Evolutionary conservation across 495 filamentous ascomycete species (phyloP).

Genomic region (Friedmanniomyces simplex): DNA sequence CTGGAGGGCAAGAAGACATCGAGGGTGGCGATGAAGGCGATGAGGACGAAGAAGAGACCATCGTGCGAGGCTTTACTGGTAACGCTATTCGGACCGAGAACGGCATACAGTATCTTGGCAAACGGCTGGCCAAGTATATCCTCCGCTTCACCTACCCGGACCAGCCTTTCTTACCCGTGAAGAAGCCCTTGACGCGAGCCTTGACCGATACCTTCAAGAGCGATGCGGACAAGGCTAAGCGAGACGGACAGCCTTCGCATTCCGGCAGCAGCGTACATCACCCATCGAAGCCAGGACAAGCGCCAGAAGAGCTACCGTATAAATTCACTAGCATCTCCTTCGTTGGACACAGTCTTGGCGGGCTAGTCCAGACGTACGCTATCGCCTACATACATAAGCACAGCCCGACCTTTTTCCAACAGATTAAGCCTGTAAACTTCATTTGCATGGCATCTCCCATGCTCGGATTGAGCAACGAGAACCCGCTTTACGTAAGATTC

Average conservation of each 20-base stretch:
- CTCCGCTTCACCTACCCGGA: conserved; percentile 85
- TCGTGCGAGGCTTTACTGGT: conserved; percentile 83
- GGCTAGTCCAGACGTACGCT: conserved; percentile 85
- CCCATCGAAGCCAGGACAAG: conserved; percentile 6
- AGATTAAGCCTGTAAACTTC: conserved; percentile 85
- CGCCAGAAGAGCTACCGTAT: conserved; percentile 50
- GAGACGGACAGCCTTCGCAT: conserved; percentile 31
- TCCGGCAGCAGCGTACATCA: conserved; percentile 42
- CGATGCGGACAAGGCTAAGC: conserved; percentile 19
- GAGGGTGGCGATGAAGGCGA: conserved; percentile 38
- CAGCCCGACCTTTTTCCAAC: conserved; percentile 79
- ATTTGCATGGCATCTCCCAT: conserved; percentile 85
- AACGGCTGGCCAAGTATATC: conserved; percentile 84
- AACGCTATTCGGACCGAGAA: conserved; percentile 86
- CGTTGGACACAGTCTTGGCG: conserved; percentile 85
- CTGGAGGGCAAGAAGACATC: conserved; percentile 34
- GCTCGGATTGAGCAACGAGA: conserved; percentile 90
- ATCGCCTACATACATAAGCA: conserved; percentile 97
- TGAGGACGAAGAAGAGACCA: conserved; percentile 71
- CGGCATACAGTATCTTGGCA: conserved; percentile 94
- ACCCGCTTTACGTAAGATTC: conserved; percentile 93
- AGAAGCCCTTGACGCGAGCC: conserved; percentile 37
- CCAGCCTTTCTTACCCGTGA: conserved; percentile 67
- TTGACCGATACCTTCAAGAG: conserved; percentile 30
- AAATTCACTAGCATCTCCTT: conserved; percentile 94